Base-by-base conservation (phyloP, 2,329 filamentous ascomycete species). In the Colletotrichum chrysophilum region DNA sequence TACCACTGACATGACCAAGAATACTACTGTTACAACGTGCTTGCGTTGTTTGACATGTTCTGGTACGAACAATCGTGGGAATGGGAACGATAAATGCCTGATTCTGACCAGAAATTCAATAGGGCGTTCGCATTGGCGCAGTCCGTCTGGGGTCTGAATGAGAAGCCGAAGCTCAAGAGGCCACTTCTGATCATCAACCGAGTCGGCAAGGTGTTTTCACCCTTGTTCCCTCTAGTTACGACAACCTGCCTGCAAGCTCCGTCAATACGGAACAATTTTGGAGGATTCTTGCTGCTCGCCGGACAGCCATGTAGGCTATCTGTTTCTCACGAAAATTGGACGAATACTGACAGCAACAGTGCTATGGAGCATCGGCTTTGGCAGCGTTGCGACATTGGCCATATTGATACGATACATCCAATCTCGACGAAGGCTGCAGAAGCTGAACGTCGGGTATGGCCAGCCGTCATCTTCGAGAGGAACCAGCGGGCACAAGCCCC, bases 111-210 rank as follows among this genome's bases (percentile, higher is more conserved):
- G 0, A 24, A 10, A 1, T 12, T 14, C n/a, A 18, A 30, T 1
- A 70, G 68, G 68, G 34, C 68, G 0, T 62, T 70, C 30, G 56
- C 56, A 36, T 3, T 76, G 4, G 74, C 70, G 13, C 74, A 74
- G 10, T 76, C 74, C 2, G 62, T 76, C 18, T 76, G 61, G 36
- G 64, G 70, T 3, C 34, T 73, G 4, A 68, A 66, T 26, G 60
- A 66, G 10, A 55, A 43, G 24, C 43, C 70, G 7, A 61, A 34
- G 3, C 55, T 74, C 43, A 66, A 74, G 66, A 16, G 56, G 5
- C 52, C 30, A 7, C 65, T 76, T 38, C 34, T 58, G 13, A 66
- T 66, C 52, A 62, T 73, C 36, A 75, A 71, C 52, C 61, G 28
- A 34, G 21, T 36, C 6, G 61, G 61, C 2, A 71, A 75, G 18